These are phyloP conservation scores for Salix udensis DNA, from an alignment of 345 rosid genomes.

Conservation along the genomic window DNA sequence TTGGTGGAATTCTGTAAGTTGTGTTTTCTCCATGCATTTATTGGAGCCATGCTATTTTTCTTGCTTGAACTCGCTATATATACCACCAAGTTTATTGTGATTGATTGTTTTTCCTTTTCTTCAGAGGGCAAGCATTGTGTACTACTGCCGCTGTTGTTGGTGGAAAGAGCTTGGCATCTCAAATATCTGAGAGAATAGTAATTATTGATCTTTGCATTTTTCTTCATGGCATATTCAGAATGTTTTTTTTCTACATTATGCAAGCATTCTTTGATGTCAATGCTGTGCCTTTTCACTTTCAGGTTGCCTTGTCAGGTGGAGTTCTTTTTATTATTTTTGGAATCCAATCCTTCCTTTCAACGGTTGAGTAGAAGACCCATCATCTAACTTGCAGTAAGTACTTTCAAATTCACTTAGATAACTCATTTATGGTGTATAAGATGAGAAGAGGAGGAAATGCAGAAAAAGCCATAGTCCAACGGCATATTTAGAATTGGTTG, in stretches of 20 bases:
- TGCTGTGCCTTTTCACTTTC: constrained; percentile 20
- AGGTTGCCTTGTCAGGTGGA: constrained; percentile 92
- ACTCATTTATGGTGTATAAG: not conserved
- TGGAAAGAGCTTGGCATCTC: constrained; percentile 95
- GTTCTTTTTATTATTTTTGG: constrained; percentile 83
- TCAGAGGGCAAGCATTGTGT: constrained; percentile 86
- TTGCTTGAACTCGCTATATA: not conserved
- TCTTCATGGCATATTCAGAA: not conserved
- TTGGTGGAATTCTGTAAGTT: constrained; percentile 80
- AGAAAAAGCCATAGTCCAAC: not conserved
- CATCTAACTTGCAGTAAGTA: constrained; percentile 29
- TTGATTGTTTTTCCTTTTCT: constrained; percentile 9
- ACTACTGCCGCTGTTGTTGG: constrained; percentile 91
- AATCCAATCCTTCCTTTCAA: constrained; percentile 76
- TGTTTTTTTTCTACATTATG: not conserved
- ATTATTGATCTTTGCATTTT: not conserved
- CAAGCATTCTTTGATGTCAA: not conserved
- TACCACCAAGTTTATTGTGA: not conserved
- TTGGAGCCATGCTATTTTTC: not conserved
- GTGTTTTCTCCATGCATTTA: not conserved
- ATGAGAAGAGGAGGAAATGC: not conserved
- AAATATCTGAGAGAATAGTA: constrained; percentile 88
- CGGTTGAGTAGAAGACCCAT: constrained; percentile 33
- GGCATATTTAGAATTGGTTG: not conserved
- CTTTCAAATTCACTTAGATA: not conserved